phyloP scores from a whole-genome alignment of 495 filamentous ascomycete species.

The Evernia prunastri region DNA sequence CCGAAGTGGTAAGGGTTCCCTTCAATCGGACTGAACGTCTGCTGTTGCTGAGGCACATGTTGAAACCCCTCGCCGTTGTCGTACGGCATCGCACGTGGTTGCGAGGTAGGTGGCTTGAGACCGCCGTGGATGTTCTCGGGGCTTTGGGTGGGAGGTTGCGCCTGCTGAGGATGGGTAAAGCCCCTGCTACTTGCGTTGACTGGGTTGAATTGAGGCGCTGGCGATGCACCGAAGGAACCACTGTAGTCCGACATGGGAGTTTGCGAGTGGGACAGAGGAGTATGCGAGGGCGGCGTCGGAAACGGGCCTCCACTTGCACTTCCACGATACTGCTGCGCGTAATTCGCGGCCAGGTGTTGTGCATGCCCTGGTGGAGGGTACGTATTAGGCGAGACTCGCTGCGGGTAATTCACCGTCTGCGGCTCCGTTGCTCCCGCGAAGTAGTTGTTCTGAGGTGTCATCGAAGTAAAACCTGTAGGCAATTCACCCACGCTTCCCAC shows the following conservation, averaged over 20 bases:
- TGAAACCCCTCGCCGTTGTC: conserved; percentile 17
- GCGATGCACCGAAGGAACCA: conserved; percentile 14
- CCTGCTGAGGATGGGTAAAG: conserved; percentile 9
- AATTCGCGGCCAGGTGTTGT: conserved; percentile 18
- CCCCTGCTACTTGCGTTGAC: conserved; percentile 16
- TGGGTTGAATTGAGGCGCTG: conserved; percentile 20
- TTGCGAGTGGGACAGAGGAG: conserved; percentile 6
- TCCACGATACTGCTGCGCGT: conserved; percentile 12
- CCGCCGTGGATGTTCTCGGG: conserved; percentile 21
- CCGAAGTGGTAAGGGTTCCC: conserved; percentile 11
- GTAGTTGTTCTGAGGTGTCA: conserved; percentile 17
- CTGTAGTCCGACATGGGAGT: conserved; percentile 17
- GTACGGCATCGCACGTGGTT: conserved; percentile 18
- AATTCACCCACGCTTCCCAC: conserved; percentile 14
- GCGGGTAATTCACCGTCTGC: conserved; percentile 20
- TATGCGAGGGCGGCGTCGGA: conserved; percentile 1
- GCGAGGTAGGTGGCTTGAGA: conserved; percentile 19
- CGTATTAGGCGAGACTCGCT: conserved; percentile 22
- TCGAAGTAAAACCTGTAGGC: conserved; percentile 14
- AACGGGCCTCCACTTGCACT: not conserved
- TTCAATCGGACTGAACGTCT: conserved; percentile 14
- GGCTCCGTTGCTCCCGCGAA: conserved; percentile 1
- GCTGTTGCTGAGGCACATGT: conserved; percentile 22
- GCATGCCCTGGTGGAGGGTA: conserved; percentile 22
- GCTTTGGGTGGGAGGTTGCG: conserved; percentile 10